These are phyloP conservation scores for Metschnikowia peoriensis DNA, from an alignment of 805 yeast species.

Conservation along the genomic window DNA sequence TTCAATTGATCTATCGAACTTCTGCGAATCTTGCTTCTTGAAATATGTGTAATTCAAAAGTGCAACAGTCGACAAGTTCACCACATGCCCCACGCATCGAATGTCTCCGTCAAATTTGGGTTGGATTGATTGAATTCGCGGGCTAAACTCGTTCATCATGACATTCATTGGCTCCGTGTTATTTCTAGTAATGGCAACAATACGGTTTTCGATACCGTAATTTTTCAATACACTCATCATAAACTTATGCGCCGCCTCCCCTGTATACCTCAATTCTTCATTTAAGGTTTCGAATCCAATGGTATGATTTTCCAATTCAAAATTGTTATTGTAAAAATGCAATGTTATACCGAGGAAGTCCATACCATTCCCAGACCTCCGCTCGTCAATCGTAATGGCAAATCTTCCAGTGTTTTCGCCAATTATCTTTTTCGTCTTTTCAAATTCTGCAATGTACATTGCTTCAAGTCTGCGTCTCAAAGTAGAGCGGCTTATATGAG, in stretches of 20 bases:
- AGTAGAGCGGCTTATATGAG: not conserved
- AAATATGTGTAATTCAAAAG: constrained; percentile 2
- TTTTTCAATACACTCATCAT: not conserved
- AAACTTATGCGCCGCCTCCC: not conserved
- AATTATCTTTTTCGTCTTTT: not conserved
- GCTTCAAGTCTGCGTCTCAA: not conserved
- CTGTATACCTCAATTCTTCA: not conserved
- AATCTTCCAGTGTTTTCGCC: not conserved
- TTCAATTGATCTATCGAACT: not conserved
- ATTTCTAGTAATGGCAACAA: constrained; percentile 1
- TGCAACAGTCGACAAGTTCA: not conserved
- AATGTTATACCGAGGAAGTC: constrained; percentile 4
- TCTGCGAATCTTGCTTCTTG: not conserved
- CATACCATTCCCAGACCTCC: not conserved
- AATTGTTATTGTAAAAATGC: constrained; percentile 1
- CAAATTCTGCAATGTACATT: not conserved
- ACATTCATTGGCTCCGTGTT: not conserved
- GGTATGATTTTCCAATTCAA: not conserved
- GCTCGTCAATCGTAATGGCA: constrained; percentile 1
- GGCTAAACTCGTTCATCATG: not conserved
- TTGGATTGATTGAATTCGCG: too few species aligned
- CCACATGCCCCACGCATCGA: constrained; percentile 3
- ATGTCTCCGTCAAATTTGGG: constrained; percentile 2
- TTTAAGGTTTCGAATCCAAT: constrained; percentile 1
- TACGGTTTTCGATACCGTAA: constrained; percentile 4